A percentile compares a stretch with the other conserved stretches of the same genome.
Evolutionary conservation across 1,284 basidiomycete species (phyloP).

Genomic region (Austroboletus novae-zelandiae): DNA sequence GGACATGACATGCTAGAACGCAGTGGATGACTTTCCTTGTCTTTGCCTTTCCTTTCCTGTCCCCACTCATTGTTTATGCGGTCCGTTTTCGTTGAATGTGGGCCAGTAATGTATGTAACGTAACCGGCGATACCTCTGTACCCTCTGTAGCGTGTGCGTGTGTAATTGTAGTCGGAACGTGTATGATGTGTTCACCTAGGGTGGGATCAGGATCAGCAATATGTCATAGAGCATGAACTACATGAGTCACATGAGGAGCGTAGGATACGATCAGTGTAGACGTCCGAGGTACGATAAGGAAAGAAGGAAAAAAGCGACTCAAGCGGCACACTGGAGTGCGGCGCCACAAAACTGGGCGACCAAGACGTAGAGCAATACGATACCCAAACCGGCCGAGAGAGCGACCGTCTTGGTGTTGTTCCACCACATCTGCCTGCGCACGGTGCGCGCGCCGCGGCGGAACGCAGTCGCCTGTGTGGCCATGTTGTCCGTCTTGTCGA

Average conservation of each 20-base stretch:
- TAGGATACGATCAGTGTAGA: too few species aligned
- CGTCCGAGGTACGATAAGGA: slow-evolving; percentile 7
- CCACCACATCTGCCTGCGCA: slow-evolving; percentile 97
- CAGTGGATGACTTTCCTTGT: background rate
- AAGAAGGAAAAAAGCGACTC: slow-evolving; percentile 2
- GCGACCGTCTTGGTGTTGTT: slow-evolving; percentile 79
- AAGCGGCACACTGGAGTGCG: slow-evolving; percentile 57
- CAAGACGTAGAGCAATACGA: slow-evolving; percentile 78
- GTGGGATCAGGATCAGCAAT: too few species aligned
- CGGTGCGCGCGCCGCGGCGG: slow-evolving; percentile 82
- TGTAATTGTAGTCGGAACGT: slow-evolving; percentile 8
- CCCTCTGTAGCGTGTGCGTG: slow-evolving; percentile 9
- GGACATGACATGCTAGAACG: slow-evolving; percentile 25
- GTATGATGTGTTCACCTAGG: too few species aligned
- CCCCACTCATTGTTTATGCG: background rate
- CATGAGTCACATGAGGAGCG: too few species aligned
- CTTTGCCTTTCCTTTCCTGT: background rate
- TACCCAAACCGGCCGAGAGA: slow-evolving; percentile 67
- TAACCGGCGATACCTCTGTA: slow-evolving; percentile 21
- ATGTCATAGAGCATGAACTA: too few species aligned
- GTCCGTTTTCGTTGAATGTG: background rate
- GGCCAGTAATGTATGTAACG: slow-evolving; percentile 18
- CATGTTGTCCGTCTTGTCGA: slow-evolving; percentile 97
- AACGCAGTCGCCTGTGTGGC: slow-evolving; percentile 96
- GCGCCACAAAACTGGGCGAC: slow-evolving; percentile 87